phyloP scores from a whole-genome alignment of 2,329 filamentous ascomycete species.

The Claviceps sp. region DNA sequence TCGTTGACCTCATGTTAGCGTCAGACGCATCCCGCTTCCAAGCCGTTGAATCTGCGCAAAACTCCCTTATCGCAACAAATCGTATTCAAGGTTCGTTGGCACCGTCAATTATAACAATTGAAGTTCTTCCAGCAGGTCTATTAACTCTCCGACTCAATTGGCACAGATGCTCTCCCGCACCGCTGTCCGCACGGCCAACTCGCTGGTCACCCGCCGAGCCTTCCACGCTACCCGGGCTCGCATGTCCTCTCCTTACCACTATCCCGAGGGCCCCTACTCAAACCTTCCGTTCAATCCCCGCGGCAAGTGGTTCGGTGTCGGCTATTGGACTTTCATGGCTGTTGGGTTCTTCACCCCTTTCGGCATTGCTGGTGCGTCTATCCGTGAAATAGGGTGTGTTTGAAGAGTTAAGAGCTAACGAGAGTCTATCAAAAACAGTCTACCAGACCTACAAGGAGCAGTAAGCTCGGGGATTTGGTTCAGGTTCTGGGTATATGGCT shows the following conservation, averaged over 20 bases:
- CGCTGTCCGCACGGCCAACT: slow-evolving; percentile 49
- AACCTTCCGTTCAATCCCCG: slow-evolving; percentile 97
- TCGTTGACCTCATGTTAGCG: slow-evolving; percentile 17
- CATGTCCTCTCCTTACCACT: slow-evolving; percentile 88
- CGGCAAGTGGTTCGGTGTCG: slow-evolving; percentile 68
- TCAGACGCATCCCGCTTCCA: slow-evolving; percentile 14
- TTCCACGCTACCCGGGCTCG: slow-evolving; percentile 85
- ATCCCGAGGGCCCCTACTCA: slow-evolving; percentile 86
- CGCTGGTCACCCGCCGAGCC: slow-evolving; percentile 71
- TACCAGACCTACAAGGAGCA: slow-evolving; percentile 32
- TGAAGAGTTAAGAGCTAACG: slow-evolving; percentile 3
- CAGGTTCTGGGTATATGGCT: slow-evolving; percentile 5
- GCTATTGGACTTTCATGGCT: slow-evolving; percentile 64
- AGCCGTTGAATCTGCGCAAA: slow-evolving; percentile 12
- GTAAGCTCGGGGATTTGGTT: slow-evolving; percentile 14
- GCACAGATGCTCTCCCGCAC: slow-evolving; percentile 71
- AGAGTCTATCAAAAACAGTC: slow-evolving; percentile 20
- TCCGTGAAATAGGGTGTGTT: slow-evolving; percentile 2
- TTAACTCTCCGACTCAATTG: slow-evolving; percentile 18
- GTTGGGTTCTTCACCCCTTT: slow-evolving; percentile 48
- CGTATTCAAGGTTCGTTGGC: slow-evolving; percentile 8
- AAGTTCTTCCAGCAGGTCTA: slow-evolving; percentile 17
- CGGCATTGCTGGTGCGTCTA: slow-evolving; percentile 45
- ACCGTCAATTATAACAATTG: not conserved
- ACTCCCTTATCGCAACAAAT: slow-evolving; percentile 10